Percentiles rank a stretch among this genome's conserved stretches.
phyloP scores from a whole-genome alignment of 2,329 filamentous ascomycete species.

The Hortaea sp. region DNA sequence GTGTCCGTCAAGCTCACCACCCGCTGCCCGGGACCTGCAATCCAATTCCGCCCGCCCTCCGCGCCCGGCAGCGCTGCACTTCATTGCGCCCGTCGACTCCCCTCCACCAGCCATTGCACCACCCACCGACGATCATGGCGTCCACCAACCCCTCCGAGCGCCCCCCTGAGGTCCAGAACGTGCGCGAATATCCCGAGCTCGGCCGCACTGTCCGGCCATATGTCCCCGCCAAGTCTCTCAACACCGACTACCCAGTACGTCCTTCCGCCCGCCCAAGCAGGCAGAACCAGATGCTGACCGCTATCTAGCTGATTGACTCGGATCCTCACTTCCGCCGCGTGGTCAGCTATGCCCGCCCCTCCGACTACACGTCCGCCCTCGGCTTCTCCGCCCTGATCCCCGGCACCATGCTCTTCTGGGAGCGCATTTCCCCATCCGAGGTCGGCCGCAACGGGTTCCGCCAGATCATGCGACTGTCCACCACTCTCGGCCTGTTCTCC shows the following conservation, averaged over 20 bases:
- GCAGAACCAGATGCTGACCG: constrained; percentile 13
- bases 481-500: constrained; percentile 61
- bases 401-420: constrained; percentile 64
- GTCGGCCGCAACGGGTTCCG: constrained; percentile 75
- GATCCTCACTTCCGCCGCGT: constrained; percentile 95
- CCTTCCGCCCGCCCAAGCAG: not conserved
- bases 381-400: constrained; percentile 63
- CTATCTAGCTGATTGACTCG: constrained; percentile 83
- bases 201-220: constrained; percentile 17
- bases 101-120: constrained; percentile 5
- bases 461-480: constrained; percentile 69
- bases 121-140: constrained; percentile 4
- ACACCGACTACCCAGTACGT: constrained; percentile 74
- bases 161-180: constrained; percentile 5
- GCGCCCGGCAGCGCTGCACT: not conserved
- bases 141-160: constrained; percentile 3
- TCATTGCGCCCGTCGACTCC: too few species aligned
- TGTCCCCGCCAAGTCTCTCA: constrained; percentile 64
- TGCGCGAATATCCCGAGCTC: constrained; percentile 20
- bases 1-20: too few species aligned
- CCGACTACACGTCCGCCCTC: constrained; percentile 68
- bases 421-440: constrained; percentile 74
- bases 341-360: constrained; percentile 71
- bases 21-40: too few species aligned
- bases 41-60: not conserved